Percentiles rank a stretch among this genome's conserved stretches.
These are phyloP conservation scores for Xylaria sp. DNA, from an alignment of 2,329 filamentous ascomycete genomes.

Conservation along the genomic window DNA sequence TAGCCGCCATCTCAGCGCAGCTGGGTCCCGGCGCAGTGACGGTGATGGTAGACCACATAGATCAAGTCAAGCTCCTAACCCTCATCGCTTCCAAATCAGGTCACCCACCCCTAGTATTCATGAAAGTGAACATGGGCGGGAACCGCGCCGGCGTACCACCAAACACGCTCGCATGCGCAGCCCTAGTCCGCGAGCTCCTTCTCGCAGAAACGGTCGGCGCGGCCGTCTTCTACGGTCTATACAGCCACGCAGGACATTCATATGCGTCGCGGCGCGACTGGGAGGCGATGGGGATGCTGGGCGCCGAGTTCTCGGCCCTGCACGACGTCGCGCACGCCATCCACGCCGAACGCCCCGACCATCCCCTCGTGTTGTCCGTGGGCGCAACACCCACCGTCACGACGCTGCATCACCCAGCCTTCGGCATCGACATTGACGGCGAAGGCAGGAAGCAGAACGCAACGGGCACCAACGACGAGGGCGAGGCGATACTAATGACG, in stretches of 20 bases:
- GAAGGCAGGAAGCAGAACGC: slow-evolving; percentile 28
- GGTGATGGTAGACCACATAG: slow-evolving; percentile 75
- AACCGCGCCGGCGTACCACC: slow-evolving; percentile 74
- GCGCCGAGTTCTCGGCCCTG: slow-evolving; percentile 65
- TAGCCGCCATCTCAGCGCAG: slow-evolving; percentile 64
- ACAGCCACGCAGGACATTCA: slow-evolving; percentile 78
- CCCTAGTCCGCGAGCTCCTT: slow-evolving; percentile 59
- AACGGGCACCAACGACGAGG: no score
- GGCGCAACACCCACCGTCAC: slow-evolving; percentile 81
- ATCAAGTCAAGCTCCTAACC: slow-evolving; percentile 64
- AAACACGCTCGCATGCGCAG: slow-evolving; percentile 55
- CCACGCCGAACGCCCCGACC: slow-evolving; percentile 46
- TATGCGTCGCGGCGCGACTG: slow-evolving; percentile 68
- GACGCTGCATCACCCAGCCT: slow-evolving; percentile 66
- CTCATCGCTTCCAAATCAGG: slow-evolving; percentile 55
- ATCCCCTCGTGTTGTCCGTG: slow-evolving; percentile 68
- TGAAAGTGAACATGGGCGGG: slow-evolving; percentile 81
- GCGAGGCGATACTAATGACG: slow-evolving; percentile 39
- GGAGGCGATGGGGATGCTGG: slow-evolving; percentile 60
- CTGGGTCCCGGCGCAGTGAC: slow-evolving; percentile 68
- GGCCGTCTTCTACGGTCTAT: slow-evolving; percentile 69
- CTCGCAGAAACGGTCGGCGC: slow-evolving; percentile 52
- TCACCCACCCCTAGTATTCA: slow-evolving; percentile 65
- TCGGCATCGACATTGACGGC: slow-evolving; percentile 30
- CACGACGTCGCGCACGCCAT: slow-evolving; percentile 55